Base-by-base conservation (phyloP, 2,329 filamentous ascomycete genomes). In the Sphaerulina musiva region DNA sequence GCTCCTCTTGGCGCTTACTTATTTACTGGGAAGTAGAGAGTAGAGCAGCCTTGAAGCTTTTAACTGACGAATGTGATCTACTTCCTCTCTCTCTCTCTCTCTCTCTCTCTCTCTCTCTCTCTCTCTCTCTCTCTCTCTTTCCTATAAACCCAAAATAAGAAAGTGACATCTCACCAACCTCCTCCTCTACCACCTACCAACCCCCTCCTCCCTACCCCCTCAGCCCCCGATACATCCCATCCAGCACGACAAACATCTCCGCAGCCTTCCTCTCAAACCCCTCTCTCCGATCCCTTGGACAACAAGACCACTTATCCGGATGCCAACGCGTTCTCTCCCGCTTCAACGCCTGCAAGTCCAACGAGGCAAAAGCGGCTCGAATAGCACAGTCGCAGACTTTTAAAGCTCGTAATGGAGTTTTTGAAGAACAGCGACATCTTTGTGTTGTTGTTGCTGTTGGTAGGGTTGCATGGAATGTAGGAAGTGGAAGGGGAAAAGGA, bases 291-390 rank as follows among this genome's bases (percentile, higher is more conserved):
- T 55, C 54, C n/a, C 31, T 17, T 8, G 7, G 26, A 40, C 54
- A 57, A 12, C 29, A 51, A 9, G 51, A 51, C 41, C 59, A 61
- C 39, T 43, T 53, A 48, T 61, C 56, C 2, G 56, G 56, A 36
- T 59, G 59, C 38, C 55, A 59, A 0, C 42, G 26, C 4, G 36
- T 40, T 34, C 51, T 17, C 42, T 53, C 46, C 39, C 43, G 48
- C 51, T 55, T 59, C 32, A 57, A n/a, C 7, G 52, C 49, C 34
- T 8, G 6, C 4, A n/a, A 1, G 4, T 38, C 12, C 26, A 29
- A 29, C 4, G 5, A 7, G 4, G 34, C 10, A 6, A 38, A 38
- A 2, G 34, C 34, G 10, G 34, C 34, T 38, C 34, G 34, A 2
- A 38, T 38, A 12, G 34, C 34, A 38, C 34, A 38, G 5, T 38